Evolutionary conservation across 1,139 yeast genomes (phyloP).

Genomic region (Yamadazyma atlantica): DNA sequence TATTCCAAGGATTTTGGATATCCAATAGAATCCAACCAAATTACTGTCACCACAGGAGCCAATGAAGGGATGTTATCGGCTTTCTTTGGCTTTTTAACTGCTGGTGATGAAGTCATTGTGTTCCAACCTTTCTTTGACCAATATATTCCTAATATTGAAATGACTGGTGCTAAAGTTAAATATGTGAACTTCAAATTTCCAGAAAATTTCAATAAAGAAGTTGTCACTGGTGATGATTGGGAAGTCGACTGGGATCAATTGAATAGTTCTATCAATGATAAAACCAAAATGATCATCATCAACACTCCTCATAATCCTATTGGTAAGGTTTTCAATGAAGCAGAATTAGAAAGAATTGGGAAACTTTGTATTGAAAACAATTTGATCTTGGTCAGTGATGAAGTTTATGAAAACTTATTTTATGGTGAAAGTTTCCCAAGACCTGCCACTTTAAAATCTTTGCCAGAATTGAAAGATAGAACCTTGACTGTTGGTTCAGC

Average conservation of each 20-base stretch:
- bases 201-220: slow-evolving; percentile 58
- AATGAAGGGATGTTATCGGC: slow-evolving; percentile 90
- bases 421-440: slow-evolving; percentile 70
- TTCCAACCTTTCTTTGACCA: slow-evolving; percentile 97
- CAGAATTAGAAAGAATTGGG: slow-evolving; percentile 75
- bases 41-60: slow-evolving; percentile 92
- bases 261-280: slow-evolving; percentile 63
- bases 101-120: slow-evolving; percentile 96
- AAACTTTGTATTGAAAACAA: slow-evolving; percentile 80
- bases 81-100: slow-evolving; percentile 78
- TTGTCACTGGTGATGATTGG: slow-evolving; percentile 86
- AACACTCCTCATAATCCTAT: slow-evolving; percentile 97
- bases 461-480: slow-evolving; percentile 72
- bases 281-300: slow-evolving; percentile 81
- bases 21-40: slow-evolving; percentile 58
- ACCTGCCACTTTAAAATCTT: slow-evolving; percentile 68
- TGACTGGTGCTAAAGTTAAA: slow-evolving; percentile 88
- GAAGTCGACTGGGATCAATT: slow-evolving; percentile 75
- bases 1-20: slow-evolving; percentile 69
- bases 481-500: slow-evolving; percentile 95
- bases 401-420: slow-evolving; percentile 89
- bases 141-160: slow-evolving; percentile 87
- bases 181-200: slow-evolving; percentile 88
- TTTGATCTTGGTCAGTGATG: slow-evolving; percentile 81
- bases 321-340: slow-evolving; percentile 80